Evolutionary conservation across 371 early-diverging fungal genomes (phyloP), one percentile per base, ranked within the genome.

Genomic region (Rhizomucor pusillus): DNA sequence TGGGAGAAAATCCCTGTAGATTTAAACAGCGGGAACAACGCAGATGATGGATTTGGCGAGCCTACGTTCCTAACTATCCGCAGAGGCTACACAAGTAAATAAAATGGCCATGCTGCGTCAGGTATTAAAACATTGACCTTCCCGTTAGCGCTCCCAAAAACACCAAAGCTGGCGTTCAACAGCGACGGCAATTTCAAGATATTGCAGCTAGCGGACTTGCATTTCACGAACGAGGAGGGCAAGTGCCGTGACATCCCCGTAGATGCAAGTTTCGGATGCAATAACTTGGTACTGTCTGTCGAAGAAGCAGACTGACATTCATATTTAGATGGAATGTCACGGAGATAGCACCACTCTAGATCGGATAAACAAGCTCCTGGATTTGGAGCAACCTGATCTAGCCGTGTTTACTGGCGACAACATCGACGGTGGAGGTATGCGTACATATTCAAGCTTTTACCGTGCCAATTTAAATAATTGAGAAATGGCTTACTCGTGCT

Each of bases 321-420:
- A 22, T 43, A 52, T 52, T 12, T 43, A 80, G 78, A 67, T 65
- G 57, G 45, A 56, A 3, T 81, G 81, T 45, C 43, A 62, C 20
- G 81, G 81, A 19, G 81, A 81, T 54, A 35, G 46, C 20, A 69
- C 73, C 12, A 81, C 81, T 0, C 39, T 73, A 0, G 62, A 73
- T 19, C 60, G 67, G 47, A 69, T 81, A 44, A 74, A 72, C 46
- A 48, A 57, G 3, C 45, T 81, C 37, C 53, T 81, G 9, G 79
- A 81, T 29, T 46, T 60, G 4, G 81, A 81, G 50, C 61, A 61
- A 5, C 81, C 84, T 12, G 71, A 81, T 39, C 58, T 84, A 10
- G 85, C 81, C 1, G 75, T 81, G 1, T 82, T 80, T 54, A 63
- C 69, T 3, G 85, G 85, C 3, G 85, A 82, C 46, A 80, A 82